These are phyloP conservation scores for Tetradesmus obliquus DNA, from an alignment of 139 green algal species.

Conservation along the genomic window DNA sequence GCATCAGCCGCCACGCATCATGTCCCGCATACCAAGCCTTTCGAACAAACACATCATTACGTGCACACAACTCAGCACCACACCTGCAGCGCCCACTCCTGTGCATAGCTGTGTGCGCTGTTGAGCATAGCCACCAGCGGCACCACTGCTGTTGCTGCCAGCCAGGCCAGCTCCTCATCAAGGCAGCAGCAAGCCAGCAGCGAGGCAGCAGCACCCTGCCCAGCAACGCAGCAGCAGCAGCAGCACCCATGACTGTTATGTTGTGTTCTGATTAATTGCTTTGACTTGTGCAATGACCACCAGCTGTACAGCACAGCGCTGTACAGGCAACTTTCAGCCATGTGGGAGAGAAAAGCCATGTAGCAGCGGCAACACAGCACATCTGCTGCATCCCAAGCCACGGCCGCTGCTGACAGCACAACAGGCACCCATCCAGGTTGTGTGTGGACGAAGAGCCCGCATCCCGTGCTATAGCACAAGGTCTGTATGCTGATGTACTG, in stretches of 20 bases:
- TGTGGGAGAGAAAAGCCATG: not conserved
- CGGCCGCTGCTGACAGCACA: not conserved
- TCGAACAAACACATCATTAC: too few relatives aligned
- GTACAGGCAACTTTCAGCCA: too few relatives aligned
- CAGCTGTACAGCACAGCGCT: too few relatives aligned
- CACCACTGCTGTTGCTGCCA: conserved; percentile 26
- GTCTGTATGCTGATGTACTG: not conserved
- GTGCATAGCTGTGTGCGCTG: conserved; percentile 15
- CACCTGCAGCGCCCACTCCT: conserved; percentile 42
- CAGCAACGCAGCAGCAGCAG: not conserved
- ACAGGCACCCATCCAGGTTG: not conserved
- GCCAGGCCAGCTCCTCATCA: conserved; percentile 28
- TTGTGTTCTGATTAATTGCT: too few relatives aligned
- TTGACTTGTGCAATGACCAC: too few relatives aligned
- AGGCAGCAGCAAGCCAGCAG: conserved; percentile 34
- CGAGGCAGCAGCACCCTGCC: conserved; percentile 34
- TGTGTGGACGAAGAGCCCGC: too few relatives aligned
- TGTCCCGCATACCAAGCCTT: too few relatives aligned
- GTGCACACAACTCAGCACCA: not conserved
- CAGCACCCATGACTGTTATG: too few relatives aligned
- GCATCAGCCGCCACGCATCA: too few relatives aligned
- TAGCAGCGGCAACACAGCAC: not conserved
- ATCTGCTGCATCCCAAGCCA: too few relatives aligned
- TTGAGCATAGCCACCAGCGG: conserved; percentile 30
- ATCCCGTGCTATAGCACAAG: not conserved